phyloP scores from a whole-genome alignment of 768 basidiomycete species.

The Suillus hirtellus region DNA sequence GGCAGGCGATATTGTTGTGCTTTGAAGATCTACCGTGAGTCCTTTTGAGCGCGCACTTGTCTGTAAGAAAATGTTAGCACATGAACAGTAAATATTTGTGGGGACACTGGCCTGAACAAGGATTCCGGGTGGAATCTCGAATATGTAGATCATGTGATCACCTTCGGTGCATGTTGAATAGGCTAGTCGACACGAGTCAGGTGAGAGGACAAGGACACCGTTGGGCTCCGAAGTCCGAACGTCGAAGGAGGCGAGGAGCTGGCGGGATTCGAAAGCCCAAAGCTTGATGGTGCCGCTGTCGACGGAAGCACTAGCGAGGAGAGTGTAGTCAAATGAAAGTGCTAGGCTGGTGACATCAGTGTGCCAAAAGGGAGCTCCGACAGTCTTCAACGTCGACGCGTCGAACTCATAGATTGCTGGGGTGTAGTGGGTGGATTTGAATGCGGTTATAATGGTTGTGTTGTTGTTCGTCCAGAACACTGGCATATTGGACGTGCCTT shows the following conservation, averaged over 20 bases:
- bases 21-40: too few species aligned
- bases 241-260: not conserved
- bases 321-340: not conserved
- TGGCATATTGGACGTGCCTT: too few species aligned
- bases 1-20: too few species aligned
- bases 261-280: not conserved
- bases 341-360: not conserved
- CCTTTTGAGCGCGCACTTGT: too few species aligned
- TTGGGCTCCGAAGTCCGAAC: rapidly evolving
- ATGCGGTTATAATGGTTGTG: not conserved
- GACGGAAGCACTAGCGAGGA: not conserved
- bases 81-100: not conserved
- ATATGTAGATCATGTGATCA: not conserved
- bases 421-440: too few species aligned
- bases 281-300: not conserved
- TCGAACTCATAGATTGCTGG: too few species aligned
- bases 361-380: not conserved
- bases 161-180: rapidly evolving
- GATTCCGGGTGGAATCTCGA: not conserved
- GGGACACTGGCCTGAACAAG: not conserved
- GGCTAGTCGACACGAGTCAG: not conserved
- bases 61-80: not conserved
- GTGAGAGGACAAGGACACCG: not conserved
- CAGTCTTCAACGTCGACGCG: not conserved
- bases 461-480: not conserved